Percentiles rank a stretch among this genome's conserved stretches.
Conservation (phyloP, 1,284 basidiomycete species). For the Cutaneotrichosporon cavernicola region DNA sequence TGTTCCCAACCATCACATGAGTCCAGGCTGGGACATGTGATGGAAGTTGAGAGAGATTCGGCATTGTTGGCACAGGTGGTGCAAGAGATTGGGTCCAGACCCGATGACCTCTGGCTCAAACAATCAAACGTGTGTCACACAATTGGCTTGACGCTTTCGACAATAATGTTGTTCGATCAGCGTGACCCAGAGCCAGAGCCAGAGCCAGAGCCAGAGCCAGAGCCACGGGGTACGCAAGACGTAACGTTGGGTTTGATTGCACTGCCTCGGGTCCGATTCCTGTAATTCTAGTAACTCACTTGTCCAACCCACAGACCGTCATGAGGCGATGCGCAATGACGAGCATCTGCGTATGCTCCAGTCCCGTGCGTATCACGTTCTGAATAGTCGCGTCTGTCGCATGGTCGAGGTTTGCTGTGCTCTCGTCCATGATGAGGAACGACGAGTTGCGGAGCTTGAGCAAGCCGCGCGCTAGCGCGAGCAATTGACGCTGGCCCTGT, state of each 20-base stretch:
- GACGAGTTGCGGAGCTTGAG: constrained; percentile 55
- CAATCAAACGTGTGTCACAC: too few relatives aligned
- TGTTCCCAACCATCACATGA: too few relatives aligned
- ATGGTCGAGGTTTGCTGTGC: constrained; percentile 56
- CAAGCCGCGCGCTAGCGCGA: constrained; percentile 59
- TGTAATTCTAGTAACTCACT: constrained; percentile 34
- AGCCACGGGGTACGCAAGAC: too few relatives aligned
- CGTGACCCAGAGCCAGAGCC: too few relatives aligned
- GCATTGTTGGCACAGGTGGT: too few relatives aligned
- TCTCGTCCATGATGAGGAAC: constrained; percentile 60
- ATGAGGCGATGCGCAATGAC: constrained; percentile 57
- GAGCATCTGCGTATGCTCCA: constrained; percentile 53
- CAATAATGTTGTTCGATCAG: too few relatives aligned
- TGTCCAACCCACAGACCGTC: constrained; percentile 56
- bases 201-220: too few relatives aligned
- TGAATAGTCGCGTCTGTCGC: constrained; percentile 56
- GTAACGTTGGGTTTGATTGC: background rate
- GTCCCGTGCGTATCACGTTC: constrained; percentile 51
- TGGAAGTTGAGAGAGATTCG: too few relatives aligned
- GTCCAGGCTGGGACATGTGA: too few relatives aligned
- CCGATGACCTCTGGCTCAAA: too few relatives aligned
- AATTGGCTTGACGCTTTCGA: too few relatives aligned
- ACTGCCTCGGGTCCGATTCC: background rate
- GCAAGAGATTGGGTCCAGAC: too few relatives aligned
- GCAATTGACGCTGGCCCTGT: constrained; percentile 59